These are phyloP conservation scores for Brassica carinata DNA, from an alignment of 345 rosid species.

Conservation along the genomic window DNA sequence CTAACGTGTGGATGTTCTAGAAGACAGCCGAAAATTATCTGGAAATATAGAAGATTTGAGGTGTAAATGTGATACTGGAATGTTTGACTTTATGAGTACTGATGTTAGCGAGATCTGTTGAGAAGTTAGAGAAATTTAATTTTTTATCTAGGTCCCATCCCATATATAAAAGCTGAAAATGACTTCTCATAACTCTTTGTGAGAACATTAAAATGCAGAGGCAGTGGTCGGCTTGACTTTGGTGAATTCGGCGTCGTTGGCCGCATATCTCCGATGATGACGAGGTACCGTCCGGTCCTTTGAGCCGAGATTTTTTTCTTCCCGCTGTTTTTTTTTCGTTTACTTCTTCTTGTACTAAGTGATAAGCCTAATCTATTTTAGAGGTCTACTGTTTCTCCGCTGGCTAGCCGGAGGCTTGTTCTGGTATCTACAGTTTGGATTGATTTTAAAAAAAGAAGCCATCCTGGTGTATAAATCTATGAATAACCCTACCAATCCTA, in stretches of 20 bases:
- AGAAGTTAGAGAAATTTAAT: no score
- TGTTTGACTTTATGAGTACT: constrained; percentile 12
- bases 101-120: no score
- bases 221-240: background rate
- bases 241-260: background rate
- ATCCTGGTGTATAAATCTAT: no score
- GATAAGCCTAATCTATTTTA: background rate
- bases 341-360: background rate
- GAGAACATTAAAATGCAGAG: background rate
- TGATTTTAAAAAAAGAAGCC: no score
- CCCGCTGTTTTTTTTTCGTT: background rate
- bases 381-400: background rate
- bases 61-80: constrained; percentile 31
- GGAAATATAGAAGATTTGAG: background rate
- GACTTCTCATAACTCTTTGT: no score
- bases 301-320: background rate
- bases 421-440: background rate
- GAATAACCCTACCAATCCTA: no score
- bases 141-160: no score
- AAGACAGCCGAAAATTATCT: background rate
- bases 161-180: no score
- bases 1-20: background rate
- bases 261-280: background rate
- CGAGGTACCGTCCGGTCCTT: background rate
- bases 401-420: background rate